phyloP scores from a whole-genome alignment of 2,329 filamentous ascomycete genomes.

The Ophiostoma angusticollis region DNA sequence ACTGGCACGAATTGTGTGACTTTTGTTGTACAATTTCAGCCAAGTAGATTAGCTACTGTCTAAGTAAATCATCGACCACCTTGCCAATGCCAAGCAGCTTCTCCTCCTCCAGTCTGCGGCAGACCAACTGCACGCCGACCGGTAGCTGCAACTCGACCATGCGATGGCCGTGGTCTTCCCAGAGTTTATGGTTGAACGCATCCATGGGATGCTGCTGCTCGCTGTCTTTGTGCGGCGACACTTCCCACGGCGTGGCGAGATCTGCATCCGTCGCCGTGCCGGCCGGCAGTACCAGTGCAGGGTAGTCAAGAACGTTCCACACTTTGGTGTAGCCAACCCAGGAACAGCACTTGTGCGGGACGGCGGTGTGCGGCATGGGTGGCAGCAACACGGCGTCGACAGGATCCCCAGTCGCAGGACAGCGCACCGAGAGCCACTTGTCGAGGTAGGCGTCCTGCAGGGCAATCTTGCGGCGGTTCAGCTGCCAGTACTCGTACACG shows the following conservation, averaged over 20 bases:
- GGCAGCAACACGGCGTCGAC: conserved; percentile 47
- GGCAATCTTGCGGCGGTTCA: conserved; percentile 44
- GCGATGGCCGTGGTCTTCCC: conserved; percentile 28
- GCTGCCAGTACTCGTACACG: conserved; percentile 54
- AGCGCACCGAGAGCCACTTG: conserved; percentile 39
- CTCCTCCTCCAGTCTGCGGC: conserved; percentile 40
- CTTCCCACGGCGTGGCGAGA: too few species aligned
- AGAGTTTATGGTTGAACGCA: conserved; percentile 36
- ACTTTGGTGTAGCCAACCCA: conserved; percentile 49
- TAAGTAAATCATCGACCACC: conserved; percentile 19
- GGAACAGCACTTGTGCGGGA: conserved; percentile 28
- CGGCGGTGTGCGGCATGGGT: conserved; percentile 46
- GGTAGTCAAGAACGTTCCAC: conserved; percentile 51
- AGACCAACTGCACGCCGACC: conserved; percentile 40
- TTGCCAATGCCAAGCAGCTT: conserved; percentile 34
- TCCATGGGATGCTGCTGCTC: too few species aligned
- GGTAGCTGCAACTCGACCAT: conserved; percentile 28
- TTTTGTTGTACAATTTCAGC: too few species aligned
- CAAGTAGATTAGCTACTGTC: too few species aligned
- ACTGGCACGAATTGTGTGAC: too few species aligned
- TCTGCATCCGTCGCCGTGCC: too few species aligned
- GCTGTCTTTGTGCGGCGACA: too few species aligned
- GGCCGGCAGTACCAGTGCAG: conserved; percentile 42
- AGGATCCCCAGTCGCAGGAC: conserved; percentile 26
- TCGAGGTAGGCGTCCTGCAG: conserved; percentile 44